These are phyloP conservation scores for Hypoxylon perforatum DNA, from an alignment of 495 filamentous ascomycete species.

Conservation along the genomic window DNA sequence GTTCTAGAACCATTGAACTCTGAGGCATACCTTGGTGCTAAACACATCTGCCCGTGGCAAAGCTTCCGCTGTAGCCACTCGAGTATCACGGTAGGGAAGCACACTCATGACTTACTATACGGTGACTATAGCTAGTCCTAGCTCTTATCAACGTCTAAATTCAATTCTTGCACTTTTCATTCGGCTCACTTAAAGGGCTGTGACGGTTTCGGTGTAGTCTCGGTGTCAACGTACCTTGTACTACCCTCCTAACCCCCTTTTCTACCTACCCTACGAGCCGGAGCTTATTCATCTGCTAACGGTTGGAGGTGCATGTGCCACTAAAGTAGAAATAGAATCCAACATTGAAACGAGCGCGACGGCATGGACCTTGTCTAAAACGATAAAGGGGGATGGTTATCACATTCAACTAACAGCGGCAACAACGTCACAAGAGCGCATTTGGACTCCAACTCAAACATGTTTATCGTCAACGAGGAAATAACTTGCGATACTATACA, in stretches of 20 bases:
- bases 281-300: background rate
- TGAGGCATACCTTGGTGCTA: background rate
- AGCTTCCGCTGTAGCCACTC: background rate
- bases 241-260: background rate
- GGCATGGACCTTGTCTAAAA: conserved; percentile 1
- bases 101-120: too few relatives aligned
- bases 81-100: background rate
- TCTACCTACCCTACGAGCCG: background rate
- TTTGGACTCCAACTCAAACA: background rate
- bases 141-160: too few relatives aligned
- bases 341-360: conserved; percentile 8
- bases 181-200: background rate
- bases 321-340: conserved; percentile 27
- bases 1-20: background rate
- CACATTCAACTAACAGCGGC: conserved; percentile 1
- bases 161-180: background rate
- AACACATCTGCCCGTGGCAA: background rate
- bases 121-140: too few relatives aligned
- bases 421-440: conserved; percentile 1
- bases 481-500: background rate
- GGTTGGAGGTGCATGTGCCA: background rate
- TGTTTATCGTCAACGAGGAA: conserved; percentile 10
- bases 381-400: background rate
- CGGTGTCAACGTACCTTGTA: too few relatives aligned
- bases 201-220: too few relatives aligned